Percentiles rank a stretch among this genome's conserved stretches.
phyloP scores from a whole-genome alignment of 768 basidiomycete genomes.

The Lentinula guzmanii region DNA sequence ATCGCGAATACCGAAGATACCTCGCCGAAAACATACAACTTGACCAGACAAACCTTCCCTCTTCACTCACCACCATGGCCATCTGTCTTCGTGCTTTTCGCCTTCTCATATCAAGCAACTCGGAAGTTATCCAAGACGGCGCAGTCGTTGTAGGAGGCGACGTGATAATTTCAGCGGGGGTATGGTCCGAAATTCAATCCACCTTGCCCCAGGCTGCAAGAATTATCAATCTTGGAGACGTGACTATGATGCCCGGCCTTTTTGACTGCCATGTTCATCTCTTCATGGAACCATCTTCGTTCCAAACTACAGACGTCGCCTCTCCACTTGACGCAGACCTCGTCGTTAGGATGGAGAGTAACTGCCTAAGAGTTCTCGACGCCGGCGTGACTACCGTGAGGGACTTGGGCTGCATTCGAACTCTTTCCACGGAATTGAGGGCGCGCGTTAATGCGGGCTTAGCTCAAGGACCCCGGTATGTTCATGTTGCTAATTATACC shows the following conservation, averaged over 20 bases:
- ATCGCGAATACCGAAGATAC: conserved; percentile 1
- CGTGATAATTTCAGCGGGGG: background rate
- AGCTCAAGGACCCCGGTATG: conserved; percentile 2
- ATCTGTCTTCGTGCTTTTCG: background rate
- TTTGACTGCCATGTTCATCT: conserved; percentile 8
- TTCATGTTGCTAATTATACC: background rate
- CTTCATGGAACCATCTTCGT: conserved; percentile 2
- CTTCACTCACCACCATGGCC: background rate
- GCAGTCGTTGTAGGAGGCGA: background rate
- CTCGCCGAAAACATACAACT: background rate
- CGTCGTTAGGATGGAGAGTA: background rate
- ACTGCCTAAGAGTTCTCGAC: conserved; percentile 1
- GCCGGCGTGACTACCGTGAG: conserved; percentile 4
- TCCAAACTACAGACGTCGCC: background rate
- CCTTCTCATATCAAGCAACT: background rate
- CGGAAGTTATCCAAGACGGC: conserved; percentile 2
- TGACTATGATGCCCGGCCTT: conserved; percentile 5
- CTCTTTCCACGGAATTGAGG: background rate
- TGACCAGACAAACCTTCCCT: background rate
- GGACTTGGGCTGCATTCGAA: conserved; percentile 1
- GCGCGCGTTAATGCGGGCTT: background rate
- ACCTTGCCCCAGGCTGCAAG: background rate
- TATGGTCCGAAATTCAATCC: background rate
- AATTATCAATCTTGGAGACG: conserved; percentile 1
- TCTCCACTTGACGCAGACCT: background rate